phyloP scores from a whole-genome alignment of 2,329 filamentous ascomycete genomes.

The Paraphoma chrysanthemicola region DNA sequence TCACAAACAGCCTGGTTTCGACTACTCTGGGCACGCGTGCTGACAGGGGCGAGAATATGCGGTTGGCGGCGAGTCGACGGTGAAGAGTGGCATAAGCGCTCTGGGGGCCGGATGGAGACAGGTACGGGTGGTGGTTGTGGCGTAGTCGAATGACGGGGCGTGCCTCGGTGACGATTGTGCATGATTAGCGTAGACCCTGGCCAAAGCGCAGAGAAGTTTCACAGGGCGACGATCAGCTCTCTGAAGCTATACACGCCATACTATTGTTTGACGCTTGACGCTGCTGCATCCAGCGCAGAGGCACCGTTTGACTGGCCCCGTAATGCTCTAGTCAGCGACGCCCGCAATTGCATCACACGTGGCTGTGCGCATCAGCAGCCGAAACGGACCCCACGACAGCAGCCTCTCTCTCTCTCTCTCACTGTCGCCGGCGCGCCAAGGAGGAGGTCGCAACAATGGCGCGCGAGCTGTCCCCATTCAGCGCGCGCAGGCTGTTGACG shows the following conservation, averaged over 20 bases:
- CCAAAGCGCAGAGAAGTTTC: too few relatives aligned
- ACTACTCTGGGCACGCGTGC: conserved; percentile 7
- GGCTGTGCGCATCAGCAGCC: conserved; percentile 2
- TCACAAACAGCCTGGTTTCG: conserved; percentile 6
- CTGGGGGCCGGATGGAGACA: not conserved
- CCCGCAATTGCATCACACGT: not conserved
- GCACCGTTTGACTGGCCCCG: not conserved
- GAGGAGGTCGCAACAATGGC: conserved; percentile 21
- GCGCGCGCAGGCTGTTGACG: conserved; percentile 38
- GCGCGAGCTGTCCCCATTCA: conserved; percentile 42
- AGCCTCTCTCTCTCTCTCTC: not conserved
- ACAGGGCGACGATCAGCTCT: not conserved
- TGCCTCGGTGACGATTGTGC: not conserved
- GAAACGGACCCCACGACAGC: not conserved
- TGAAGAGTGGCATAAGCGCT: conserved; percentile 2
- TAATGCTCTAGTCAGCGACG: conserved; percentile 9
- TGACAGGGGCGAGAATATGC: conserved; percentile 15
- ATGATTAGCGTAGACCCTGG: not conserved
- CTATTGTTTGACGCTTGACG: not conserved
- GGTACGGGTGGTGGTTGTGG: not conserved
- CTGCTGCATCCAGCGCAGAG: not conserved
- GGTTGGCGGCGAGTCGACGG: conserved; percentile 12
- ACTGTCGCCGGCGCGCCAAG: conserved; percentile 1
- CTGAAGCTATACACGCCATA: not conserved
- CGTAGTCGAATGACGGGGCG: not conserved